Conservation (phyloP, 306 rosid genomes). For the Lithocarpus polystachyus region DNA sequence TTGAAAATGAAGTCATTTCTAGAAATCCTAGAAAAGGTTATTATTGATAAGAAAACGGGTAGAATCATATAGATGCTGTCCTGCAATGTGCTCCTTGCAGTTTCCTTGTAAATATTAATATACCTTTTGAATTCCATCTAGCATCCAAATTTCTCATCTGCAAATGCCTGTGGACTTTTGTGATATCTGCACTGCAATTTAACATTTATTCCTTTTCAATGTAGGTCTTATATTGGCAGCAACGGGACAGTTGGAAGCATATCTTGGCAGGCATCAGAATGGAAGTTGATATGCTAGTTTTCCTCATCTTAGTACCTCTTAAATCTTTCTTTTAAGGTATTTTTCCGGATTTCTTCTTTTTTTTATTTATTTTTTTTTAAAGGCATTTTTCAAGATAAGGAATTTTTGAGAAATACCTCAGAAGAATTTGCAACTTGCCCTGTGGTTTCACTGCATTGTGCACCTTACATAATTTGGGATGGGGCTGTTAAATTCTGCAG, state of each 20-base stretch:
- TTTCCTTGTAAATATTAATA: not conserved
- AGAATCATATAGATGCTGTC: not conserved
- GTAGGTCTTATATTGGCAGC: constrained; percentile 92
- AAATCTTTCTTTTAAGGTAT: constrained; percentile 27
- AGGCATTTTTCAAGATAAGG: constrained; percentile 7
- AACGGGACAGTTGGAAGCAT: constrained; percentile 65
- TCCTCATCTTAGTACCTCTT: constrained; percentile 1
- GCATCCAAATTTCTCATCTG: constrained; percentile 2
- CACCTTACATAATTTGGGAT: not conserved
- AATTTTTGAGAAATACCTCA: not conserved
- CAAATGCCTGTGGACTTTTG: not conserved
- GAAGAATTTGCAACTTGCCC: not conserved
- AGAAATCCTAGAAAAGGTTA: not conserved
- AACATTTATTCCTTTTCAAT: constrained; percentile 22
- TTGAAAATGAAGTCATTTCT: not conserved
- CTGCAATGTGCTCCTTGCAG: not conserved
- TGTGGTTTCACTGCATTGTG: not conserved
- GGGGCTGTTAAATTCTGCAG: not conserved
- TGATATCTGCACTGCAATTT: not conserved
- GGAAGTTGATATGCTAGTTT: constrained; percentile 39
- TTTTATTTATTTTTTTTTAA: too few relatives aligned
- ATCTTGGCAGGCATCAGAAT: constrained; percentile 48
- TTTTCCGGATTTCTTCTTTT: not conserved
- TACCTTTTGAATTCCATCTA: not conserved
- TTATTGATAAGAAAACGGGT: not conserved